A percentile compares a stretch with the other conserved stretches of the same genome.
Conservation (phyloP, 2,329 filamentous ascomycete genomes). For the Aureobasidium leucospermi region DNA sequence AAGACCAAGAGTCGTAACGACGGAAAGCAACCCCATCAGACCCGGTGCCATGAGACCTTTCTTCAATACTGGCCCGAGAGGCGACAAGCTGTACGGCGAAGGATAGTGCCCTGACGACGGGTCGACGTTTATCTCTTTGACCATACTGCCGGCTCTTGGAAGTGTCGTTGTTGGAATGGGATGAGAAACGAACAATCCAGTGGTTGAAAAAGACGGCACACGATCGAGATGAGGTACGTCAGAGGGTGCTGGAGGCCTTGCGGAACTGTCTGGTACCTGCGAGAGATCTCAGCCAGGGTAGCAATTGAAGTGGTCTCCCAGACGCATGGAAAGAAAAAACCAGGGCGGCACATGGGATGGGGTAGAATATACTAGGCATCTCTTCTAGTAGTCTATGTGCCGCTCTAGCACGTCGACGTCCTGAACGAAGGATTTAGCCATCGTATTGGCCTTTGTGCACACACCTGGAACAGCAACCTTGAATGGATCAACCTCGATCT, state of each 20-base stretch:
- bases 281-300: not conserved
- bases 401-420: not conserved
- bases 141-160: not conserved
- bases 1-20: constrained; percentile 22
- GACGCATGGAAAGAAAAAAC: not conserved
- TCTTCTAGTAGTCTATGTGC: not conserved
- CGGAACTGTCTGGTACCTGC: not conserved
- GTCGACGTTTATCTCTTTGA: not conserved
- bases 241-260: not conserved
- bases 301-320: not conserved
- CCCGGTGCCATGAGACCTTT: constrained; percentile 24
- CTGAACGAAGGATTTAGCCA: not conserved
- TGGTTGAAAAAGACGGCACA: not conserved
- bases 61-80: constrained; percentile 18
- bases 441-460: not conserved
- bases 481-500: not conserved
- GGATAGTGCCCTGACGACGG: constrained; percentile 18
- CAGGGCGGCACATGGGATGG: not conserved
- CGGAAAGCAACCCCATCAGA: constrained; percentile 23
- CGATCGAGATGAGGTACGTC: not conserved
- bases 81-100: constrained; percentile 21
- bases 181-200: not conserved
- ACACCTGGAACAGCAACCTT: not conserved
- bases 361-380: not conserved
- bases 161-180: not conserved